Evolutionary conservation across 129 eudicot genomes (phyloP).

Genomic region (Tagetes erecta): DNA sequence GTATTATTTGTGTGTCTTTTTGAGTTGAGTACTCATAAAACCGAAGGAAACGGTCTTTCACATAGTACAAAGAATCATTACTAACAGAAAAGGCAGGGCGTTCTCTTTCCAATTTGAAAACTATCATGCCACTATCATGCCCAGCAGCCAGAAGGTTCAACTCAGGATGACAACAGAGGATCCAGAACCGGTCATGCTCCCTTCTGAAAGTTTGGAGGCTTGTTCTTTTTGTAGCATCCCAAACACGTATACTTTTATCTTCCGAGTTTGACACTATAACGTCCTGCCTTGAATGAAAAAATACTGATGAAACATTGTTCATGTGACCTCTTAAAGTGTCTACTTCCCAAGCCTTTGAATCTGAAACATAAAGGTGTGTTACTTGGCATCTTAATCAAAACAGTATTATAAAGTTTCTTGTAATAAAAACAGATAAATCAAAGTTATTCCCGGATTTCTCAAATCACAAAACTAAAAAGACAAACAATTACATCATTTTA

Average conservation of each 20-base stretch:
- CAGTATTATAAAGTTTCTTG: neutral
- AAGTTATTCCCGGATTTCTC: neutral
- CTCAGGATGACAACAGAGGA: slow-evolving; percentile 50
- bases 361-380: slow-evolving; percentile 34
- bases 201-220: slow-evolving; percentile 54
- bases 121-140: slow-evolving; percentile 70
- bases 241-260: slow-evolving; percentile 52
- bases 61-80: slow-evolving; percentile 54
- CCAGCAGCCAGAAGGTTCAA: slow-evolving; percentile 58
- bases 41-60: slow-evolving; percentile 69
- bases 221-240: slow-evolving; percentile 55
- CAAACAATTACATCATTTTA: neutral
- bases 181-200: slow-evolving; percentile 58
- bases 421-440: neutral
- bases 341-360: slow-evolving; percentile 87
- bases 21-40: slow-evolving; percentile 64
- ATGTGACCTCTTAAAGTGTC: slow-evolving; percentile 83
- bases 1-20: slow-evolving; percentile 64
- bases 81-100: slow-evolving; percentile 70
- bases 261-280: slow-evolving; percentile 55
- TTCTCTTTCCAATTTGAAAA: slow-evolving; percentile 69
- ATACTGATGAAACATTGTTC: slow-evolving; percentile 78
- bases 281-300: slow-evolving; percentile 48
- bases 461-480: neutral
- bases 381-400: slow-evolving; percentile 2